These are phyloP conservation scores for Ceratobasidium sp. DNA, from an alignment of 1,284 basidiomycete genomes.

Conservation along the genomic window DNA sequence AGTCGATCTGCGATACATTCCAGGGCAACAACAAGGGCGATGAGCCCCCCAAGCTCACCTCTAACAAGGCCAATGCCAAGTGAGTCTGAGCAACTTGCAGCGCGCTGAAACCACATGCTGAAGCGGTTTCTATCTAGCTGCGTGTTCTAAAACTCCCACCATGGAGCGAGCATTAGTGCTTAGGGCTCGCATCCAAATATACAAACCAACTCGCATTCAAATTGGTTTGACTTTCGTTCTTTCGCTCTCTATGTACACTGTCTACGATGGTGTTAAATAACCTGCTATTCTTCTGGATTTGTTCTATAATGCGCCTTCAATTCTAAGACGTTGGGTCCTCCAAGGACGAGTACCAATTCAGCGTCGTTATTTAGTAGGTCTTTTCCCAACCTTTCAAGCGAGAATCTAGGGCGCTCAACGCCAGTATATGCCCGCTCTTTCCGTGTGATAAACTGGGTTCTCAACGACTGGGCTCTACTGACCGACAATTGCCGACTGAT, in stretches of 20 bases:
- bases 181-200: not conserved
- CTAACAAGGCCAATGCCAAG: constrained; percentile 39
- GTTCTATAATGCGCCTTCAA: too few species aligned
- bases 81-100: not conserved
- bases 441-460: too few species aligned
- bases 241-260: not conserved
- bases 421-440: too few species aligned
- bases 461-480: too few species aligned
- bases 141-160: not conserved
- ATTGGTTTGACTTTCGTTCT: not conserved
- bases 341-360: too few species aligned
- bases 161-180: not conserved
- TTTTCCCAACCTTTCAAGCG: too few species aligned
- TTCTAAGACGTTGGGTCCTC: too few species aligned
- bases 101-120: not conserved
- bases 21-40: constrained; percentile 43
- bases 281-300: not conserved
- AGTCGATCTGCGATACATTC: constrained; percentile 38
- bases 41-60: constrained; percentile 40
- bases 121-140: constrained; percentile 9
- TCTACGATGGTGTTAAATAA: not conserved
- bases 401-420: too few species aligned
- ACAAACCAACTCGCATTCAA: not conserved
- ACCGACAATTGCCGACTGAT: too few species aligned
- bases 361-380: too few species aligned